Percentiles rank a stretch among this genome's conserved stretches.
Conservation (phyloP, 192 early-diverging fungal species). For the Rhizophagus sp. region DNA sequence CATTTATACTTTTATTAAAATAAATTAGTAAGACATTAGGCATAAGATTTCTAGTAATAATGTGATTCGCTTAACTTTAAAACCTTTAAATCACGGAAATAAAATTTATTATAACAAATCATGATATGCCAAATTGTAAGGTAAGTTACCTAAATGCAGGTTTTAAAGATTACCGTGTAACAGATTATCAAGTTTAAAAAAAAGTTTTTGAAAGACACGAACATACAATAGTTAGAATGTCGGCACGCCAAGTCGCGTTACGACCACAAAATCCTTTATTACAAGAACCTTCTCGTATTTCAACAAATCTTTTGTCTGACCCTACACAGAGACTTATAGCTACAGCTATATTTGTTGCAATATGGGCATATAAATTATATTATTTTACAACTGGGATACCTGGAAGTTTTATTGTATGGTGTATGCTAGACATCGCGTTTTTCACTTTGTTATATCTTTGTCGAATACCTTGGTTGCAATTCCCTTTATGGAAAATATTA, state of each 20-base stretch:
- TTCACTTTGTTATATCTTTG: background rate
- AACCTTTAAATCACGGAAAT: too few relatives aligned
- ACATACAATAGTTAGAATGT: background rate
- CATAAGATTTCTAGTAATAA: too few relatives aligned
- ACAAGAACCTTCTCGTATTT: background rate
- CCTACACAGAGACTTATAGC: background rate
- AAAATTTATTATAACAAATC: too few relatives aligned
- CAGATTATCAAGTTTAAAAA: too few relatives aligned
- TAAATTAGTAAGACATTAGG: too few relatives aligned
- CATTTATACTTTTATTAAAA: too few relatives aligned
- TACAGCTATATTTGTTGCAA: background rate
- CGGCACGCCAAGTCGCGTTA: background rate
- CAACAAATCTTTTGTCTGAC: background rate
- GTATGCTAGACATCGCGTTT: background rate
- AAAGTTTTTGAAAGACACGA: too few relatives aligned
- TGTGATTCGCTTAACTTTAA: too few relatives aligned
- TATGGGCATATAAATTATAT: background rate
- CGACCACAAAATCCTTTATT: background rate
- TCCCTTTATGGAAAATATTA: background rate
- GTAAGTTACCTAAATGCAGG: too few relatives aligned
- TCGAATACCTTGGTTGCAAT: slow-evolving; percentile 27
- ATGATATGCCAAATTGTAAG: too few relatives aligned
- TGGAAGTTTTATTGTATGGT: background rate
- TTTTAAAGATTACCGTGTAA: too few relatives aligned
- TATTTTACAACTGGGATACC: background rate